Conservation (phyloP, 2,329 filamentous ascomycete genomes). For the Diaporthe helianthi region DNA sequence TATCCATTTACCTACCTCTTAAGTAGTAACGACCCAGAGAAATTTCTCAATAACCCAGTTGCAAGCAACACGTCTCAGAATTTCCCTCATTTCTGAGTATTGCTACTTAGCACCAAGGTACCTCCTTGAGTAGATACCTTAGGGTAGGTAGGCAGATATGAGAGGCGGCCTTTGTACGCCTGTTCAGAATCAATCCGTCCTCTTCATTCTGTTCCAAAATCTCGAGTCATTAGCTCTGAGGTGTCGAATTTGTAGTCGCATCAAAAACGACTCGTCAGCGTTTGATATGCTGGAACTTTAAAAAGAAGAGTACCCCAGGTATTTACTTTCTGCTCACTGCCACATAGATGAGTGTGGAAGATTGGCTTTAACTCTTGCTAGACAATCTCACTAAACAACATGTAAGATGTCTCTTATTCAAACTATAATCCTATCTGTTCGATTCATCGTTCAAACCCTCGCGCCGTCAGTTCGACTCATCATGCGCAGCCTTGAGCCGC, state of each 20-base stretch:
- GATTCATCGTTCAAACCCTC: not conserved
- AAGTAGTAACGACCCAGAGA: not conserved
- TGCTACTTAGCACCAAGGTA: too few relatives aligned
- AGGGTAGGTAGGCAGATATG: not conserved
- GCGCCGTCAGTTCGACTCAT: not conserved
- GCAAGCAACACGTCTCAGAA: not conserved
- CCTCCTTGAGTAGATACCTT: too few relatives aligned
- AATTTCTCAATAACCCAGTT: too few relatives aligned
- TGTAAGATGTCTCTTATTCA: not conserved
- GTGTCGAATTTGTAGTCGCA: not conserved
- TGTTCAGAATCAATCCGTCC: not conserved
- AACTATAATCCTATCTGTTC: conserved; percentile 2
- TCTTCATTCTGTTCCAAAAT: not conserved
- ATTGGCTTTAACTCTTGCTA: not conserved
- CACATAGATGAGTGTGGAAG: not conserved
- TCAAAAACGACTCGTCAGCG: not conserved
- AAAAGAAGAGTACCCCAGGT: too few relatives aligned
- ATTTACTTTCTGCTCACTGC: not conserved
- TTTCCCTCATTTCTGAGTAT: not conserved
- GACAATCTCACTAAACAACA: not conserved
- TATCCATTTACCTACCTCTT: not conserved
- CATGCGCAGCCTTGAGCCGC: not conserved
- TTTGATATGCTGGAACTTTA: not conserved
- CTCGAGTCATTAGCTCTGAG: not conserved
- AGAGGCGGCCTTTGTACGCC: not conserved